Base-by-base conservation (phyloP, 805 yeast species). In the Lachancea sp. region DNA sequence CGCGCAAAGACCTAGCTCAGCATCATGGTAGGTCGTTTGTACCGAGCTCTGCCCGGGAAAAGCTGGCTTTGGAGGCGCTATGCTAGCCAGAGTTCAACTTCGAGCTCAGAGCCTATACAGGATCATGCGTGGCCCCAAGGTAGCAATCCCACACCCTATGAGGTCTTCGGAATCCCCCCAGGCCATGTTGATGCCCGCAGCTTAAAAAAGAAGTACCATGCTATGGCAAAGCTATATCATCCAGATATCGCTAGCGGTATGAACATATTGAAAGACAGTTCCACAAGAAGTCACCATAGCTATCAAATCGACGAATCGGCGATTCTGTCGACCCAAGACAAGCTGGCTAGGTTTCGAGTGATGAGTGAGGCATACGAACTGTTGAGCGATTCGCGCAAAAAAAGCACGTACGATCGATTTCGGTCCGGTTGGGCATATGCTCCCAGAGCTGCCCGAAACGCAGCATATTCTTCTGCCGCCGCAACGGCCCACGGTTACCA, bases 161-260 rank as follows among this genome's bases (percentile, higher is more conserved):
- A 84, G 24, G 69, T 87, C 3, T 73, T 87, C 42, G 71, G 72
- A 3, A 53, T 76, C 19, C 47, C 58, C 2, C 56, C 60, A 0
- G 50, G 51, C 1, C 56, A 56, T 18, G 59, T 71, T 31, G 70
- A 71, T 41, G 58, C 58, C 36, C 58, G 51, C 8, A 46, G 57
- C 22, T 60, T 80, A 36, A 75, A 75, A 45, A 47, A 62, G 19
- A 70, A 71, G 33, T 83, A 80, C 52, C 75, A 72, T 48, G 68
- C 73, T 39, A 64, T 77, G 34, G 88, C 88, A 8, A 84, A 83
- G 58, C 55, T 78, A 8, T 88, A 88, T 51, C 96, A 88, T 56
- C 96, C 97, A 0, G 97, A 88, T 55, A 56, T 72, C 2, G 51
- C 68, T 2, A 45, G 51, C 13, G 56, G 60, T 24, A 41, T 49